Percentiles rank a stretch among this genome's conserved stretches.
phyloP scores from a whole-genome alignment of 177 flowering plant species.

The Vitis hybrid region DNA sequence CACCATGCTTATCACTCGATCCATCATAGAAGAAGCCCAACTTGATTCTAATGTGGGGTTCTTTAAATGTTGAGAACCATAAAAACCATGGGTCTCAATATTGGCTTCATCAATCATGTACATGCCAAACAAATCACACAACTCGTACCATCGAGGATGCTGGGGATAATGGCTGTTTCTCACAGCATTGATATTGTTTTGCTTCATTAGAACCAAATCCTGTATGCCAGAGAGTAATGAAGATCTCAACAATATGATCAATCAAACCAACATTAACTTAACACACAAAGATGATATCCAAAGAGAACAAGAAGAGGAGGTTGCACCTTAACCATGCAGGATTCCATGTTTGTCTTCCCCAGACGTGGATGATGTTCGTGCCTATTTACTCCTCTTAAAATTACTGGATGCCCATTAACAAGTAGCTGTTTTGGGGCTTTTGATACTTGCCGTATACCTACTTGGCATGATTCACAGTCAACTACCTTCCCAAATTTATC shows the following conservation, averaged over 20 bases:
- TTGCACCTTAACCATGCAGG: slow-evolving; percentile 92
- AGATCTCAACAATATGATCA: background rate
- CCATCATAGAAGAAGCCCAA: slow-evolving; percentile 94
- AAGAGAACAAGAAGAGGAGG: slow-evolving; percentile 1
- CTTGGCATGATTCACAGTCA: slow-evolving; percentile 96
- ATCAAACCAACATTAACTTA: background rate
- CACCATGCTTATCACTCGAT: slow-evolving; percentile 95
- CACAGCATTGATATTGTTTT: slow-evolving; percentile 93
- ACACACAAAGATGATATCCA: background rate
- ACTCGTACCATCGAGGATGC: slow-evolving; percentile 96
- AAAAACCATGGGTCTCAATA: slow-evolving; percentile 97
- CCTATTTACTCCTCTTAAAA: slow-evolving; percentile 91
- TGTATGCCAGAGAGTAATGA: slow-evolving; percentile 23
- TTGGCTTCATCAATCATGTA: slow-evolving; percentile 99
- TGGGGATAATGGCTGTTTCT: slow-evolving; percentile 99
- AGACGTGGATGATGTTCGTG: slow-evolving; percentile 98
- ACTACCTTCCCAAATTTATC: slow-evolving; percentile 70
- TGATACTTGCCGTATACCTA: slow-evolving; percentile 75
- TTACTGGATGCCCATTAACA: slow-evolving; percentile 84
- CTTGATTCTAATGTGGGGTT: slow-evolving; percentile 80
- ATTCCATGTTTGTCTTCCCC: slow-evolving; percentile 90
- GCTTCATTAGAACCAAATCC: slow-evolving; percentile 96
- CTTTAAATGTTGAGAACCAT: slow-evolving; percentile 48
- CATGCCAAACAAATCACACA: slow-evolving; percentile 93
- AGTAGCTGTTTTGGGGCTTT: slow-evolving; percentile 87